phyloP scores from a whole-genome alignment of 768 basidiomycete species.

The Lentinula sp. region DNA sequence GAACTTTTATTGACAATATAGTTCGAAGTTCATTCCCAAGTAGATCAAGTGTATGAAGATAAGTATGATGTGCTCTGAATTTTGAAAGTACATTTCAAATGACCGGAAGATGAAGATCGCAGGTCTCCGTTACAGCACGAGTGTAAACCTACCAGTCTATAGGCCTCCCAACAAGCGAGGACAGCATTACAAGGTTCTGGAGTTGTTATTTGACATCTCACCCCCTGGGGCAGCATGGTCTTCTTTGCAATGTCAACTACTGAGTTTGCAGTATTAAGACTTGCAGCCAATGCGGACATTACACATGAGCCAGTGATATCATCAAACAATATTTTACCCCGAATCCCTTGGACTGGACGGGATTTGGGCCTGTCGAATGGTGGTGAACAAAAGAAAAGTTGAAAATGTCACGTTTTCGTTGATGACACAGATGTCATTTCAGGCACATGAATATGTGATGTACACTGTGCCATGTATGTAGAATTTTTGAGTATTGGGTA shows the following conservation, averaged over 20 bases:
- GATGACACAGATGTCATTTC: neutral
- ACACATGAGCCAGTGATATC: neutral
- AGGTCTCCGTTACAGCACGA: neutral
- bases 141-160: neutral
- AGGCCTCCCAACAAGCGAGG: conserved; percentile 1
- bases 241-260: conserved; percentile 1
- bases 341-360: neutral
- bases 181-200: neutral
- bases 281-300: conserved; percentile 1
- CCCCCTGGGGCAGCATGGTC: neutral
- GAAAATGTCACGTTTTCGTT: neutral
- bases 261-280: neutral
- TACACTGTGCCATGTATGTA: no score
- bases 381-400: neutral
- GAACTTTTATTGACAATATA: neutral
- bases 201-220: neutral
- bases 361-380: neutral
- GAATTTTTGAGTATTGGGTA: no score
- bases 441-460: no score
- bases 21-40: neutral
- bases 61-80: no score
- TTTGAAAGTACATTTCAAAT: neutral
- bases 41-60: neutral
- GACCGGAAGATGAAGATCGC: neutral
- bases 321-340: neutral